phyloP scores from a whole-genome alignment of 441 rosid genomes.

The Jatropha podagrica region DNA sequence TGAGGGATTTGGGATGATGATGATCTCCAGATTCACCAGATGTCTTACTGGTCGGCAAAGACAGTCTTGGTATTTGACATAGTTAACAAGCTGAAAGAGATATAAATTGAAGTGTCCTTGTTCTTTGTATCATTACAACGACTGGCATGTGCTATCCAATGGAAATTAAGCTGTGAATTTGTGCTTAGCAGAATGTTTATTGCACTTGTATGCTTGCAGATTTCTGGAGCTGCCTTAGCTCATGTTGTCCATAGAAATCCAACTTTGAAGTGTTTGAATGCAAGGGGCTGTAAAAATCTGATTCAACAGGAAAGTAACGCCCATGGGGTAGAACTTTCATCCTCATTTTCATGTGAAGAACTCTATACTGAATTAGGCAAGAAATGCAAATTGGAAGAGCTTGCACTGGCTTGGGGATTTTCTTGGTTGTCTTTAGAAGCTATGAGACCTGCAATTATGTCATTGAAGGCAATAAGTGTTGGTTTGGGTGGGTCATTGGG shows the following conservation, averaged over 20 bases:
- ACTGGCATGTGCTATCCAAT: slow-evolving; percentile 4
- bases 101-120: slow-evolving; percentile 4
- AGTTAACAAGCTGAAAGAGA: slow-evolving; percentile 8
- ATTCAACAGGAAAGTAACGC: slow-evolving; percentile 33
- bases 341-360: slow-evolving; percentile 30
- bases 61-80: neutral
- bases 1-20: slow-evolving; percentile 5
- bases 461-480: slow-evolving; percentile 48
- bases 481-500: slow-evolving; percentile 79
- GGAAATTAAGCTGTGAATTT: neutral
- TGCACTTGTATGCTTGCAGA: slow-evolving; percentile 42
- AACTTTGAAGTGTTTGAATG: slow-evolving; percentile 60
- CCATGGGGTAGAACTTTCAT: slow-evolving; percentile 26
- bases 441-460: slow-evolving; percentile 51
- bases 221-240: slow-evolving; percentile 57
- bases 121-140: slow-evolving; percentile 16
- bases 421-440: slow-evolving; percentile 47
- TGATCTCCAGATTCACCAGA: neutral
- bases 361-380: slow-evolving; percentile 42
- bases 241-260: slow-evolving; percentile 48
- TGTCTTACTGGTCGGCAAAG: neutral
- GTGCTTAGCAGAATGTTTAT: neutral
- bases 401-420: slow-evolving; percentile 80
- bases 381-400: slow-evolving; percentile 51
- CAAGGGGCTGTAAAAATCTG: slow-evolving; percentile 67